Evolutionary conservation across 352 stramenopile species (phyloP).

Genomic region (Phytopythium aichiense): DNA sequence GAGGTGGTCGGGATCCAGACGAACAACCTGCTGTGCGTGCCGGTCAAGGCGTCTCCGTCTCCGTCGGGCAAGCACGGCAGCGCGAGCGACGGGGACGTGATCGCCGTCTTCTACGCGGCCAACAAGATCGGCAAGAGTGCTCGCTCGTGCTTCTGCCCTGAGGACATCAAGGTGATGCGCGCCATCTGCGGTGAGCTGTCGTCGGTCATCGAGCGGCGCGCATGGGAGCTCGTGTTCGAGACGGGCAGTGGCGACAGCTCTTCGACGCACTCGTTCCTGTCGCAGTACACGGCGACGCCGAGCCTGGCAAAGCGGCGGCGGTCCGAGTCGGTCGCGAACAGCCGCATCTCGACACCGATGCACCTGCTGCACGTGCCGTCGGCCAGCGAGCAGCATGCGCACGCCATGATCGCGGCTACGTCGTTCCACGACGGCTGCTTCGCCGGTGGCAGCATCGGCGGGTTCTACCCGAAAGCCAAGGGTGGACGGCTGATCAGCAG

Average conservation of each 20-base stretch:
- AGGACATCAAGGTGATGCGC: conserved; percentile 65
- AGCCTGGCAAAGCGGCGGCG: conserved; percentile 24
- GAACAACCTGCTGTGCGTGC: conserved; percentile 66
- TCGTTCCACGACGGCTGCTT: conserved; percentile 37
- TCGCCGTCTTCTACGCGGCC: conserved; percentile 79
- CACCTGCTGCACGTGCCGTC: background rate
- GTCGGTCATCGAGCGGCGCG: conserved; percentile 56
- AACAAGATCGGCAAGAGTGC: conserved; percentile 53
- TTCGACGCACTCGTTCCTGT: conserved; percentile 66
- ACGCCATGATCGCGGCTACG: conserved; percentile 29
- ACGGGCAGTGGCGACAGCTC: conserved; percentile 35
- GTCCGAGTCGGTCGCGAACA: conserved; percentile 14
- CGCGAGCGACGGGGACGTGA: conserved; percentile 39
- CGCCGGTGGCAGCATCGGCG: conserved; percentile 9
- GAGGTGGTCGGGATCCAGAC: conserved; percentile 50
- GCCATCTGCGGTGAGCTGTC: conserved; percentile 62
- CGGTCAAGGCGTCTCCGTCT: conserved; percentile 40
- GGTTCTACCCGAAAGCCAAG: conserved; percentile 1
- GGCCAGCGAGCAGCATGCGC: conserved; percentile 25
- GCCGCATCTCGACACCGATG: conserved; percentile 12
- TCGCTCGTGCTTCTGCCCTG: conserved; percentile 43
- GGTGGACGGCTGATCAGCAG: conserved; percentile 1
- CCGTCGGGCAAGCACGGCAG: conserved; percentile 28
- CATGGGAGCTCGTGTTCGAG: conserved; percentile 75
- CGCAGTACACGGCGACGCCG: conserved; percentile 66